Percentiles rank a stretch among this genome's conserved stretches.
phyloP scores from a whole-genome alignment of 768 basidiomycete species.

The Pluteus cervinus region DNA sequence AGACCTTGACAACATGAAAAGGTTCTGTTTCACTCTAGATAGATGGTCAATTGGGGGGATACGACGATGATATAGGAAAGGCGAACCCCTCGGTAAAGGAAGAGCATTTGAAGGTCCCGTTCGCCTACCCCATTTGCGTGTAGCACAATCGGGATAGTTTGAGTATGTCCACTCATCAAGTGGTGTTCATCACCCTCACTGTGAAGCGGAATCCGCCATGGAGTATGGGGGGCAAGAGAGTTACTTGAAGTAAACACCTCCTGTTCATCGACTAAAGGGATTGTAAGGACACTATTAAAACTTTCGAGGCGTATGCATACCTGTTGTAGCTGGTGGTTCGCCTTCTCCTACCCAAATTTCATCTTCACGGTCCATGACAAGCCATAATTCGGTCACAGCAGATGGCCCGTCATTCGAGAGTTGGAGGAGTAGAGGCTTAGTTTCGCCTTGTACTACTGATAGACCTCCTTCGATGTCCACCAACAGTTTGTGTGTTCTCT shows the following conservation, averaged over 20 bases:
- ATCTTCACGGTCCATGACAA: slow-evolving; percentile 54
- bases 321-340: no score
- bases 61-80: neutral
- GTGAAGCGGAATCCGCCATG: slow-evolving; percentile 38
- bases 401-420: slow-evolving; percentile 63
- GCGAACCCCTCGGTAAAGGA: slow-evolving; percentile 62
- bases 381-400: slow-evolving; percentile 65
- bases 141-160: slow-evolving; percentile 46
- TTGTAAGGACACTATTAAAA: no score
- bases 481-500: slow-evolving; percentile 58
- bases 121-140: slow-evolving; percentile 44
- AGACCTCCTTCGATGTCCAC: slow-evolving; percentile 50
- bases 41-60: slow-evolving; percentile 7
- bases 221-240: slow-evolving; percentile 40
- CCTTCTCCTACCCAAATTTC: slow-evolving; percentile 48
- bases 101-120: slow-evolving; percentile 52
- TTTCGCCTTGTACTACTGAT: slow-evolving; percentile 67
- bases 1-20: slow-evolving; percentile 56
- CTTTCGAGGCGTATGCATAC: no score
- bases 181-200: slow-evolving; percentile 14
- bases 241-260: slow-evolving; percentile 47
- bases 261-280: no score
- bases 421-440: slow-evolving; percentile 43
- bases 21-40: slow-evolving; percentile 37
- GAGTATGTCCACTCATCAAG: slow-evolving; percentile 42